Evolutionary conservation across 2,329 filamentous ascomycete species (phyloP).

Genomic region (Apiospora rasikravindrae): DNA sequence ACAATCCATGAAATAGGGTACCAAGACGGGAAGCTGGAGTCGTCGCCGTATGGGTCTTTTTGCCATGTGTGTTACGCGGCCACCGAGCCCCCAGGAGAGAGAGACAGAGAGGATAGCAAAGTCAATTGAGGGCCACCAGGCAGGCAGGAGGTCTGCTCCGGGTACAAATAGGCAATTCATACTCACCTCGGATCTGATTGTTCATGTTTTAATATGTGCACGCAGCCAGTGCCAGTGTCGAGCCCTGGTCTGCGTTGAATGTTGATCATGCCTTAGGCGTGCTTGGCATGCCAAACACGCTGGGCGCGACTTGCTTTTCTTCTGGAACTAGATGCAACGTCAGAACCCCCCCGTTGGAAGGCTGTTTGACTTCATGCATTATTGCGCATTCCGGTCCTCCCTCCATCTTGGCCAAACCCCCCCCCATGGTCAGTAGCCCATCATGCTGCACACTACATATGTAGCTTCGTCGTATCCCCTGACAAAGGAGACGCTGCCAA

Average conservation of each 20-base stretch:
- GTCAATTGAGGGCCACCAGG: constrained; percentile 2
- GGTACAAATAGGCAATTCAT: neutral
- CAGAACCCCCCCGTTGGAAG: neutral
- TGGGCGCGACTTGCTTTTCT: constrained; percentile 1
- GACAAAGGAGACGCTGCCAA: neutral
- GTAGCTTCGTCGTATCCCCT: neutral
- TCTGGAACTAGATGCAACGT: constrained; percentile 8
- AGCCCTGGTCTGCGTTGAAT: constrained; percentile 4
- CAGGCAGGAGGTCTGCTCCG: neutral
- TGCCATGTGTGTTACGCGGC: constrained; percentile 12
- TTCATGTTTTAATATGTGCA: constrained; percentile 14
- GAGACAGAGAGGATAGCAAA: neutral
- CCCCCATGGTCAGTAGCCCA: neutral
- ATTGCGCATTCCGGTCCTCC: neutral
- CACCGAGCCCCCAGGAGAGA: neutral
- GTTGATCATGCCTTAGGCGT: constrained; percentile 14
- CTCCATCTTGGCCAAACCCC: neutral
- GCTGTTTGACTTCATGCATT: constrained; percentile 12
- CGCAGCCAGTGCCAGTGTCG: neutral
- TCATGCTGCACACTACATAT: neutral
- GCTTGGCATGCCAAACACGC: constrained; percentile 14
- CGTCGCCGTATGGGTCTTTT: neutral
- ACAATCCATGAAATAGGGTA: neutral
- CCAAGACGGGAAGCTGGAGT: neutral
- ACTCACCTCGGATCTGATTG: constrained; percentile 12